Conservation (phyloP, 331 rosid genomes). For the Saraca asoca region DNA sequence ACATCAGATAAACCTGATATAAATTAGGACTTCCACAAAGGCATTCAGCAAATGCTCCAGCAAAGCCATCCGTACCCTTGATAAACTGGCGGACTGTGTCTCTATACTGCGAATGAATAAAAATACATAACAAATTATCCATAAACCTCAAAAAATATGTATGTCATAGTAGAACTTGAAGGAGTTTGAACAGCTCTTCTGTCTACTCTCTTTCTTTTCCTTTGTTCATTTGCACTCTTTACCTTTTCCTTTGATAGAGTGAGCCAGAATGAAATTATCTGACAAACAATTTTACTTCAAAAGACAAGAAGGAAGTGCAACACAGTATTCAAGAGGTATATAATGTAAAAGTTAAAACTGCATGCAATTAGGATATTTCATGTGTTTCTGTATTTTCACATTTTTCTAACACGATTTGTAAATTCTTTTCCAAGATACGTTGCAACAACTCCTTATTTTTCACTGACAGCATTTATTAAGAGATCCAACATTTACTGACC, state of each 20-base stretch:
- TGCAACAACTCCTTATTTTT: slow-evolving; percentile 17
- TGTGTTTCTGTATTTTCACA: not conserved
- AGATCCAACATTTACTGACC: slow-evolving; percentile 53
- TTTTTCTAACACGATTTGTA: slow-evolving; percentile 9
- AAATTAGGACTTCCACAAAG: slow-evolving; percentile 95
- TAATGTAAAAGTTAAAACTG: not conserved
- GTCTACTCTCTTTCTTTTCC: too few relatives aligned
- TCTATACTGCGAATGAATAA: slow-evolving; percentile 68
- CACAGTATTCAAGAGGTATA: not conserved
- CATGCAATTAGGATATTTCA: slow-evolving; percentile 21
- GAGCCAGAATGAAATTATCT: not conserved
- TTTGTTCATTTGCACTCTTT: too few relatives aligned
- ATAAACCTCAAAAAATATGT: not conserved
- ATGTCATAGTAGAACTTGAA: not conserved
- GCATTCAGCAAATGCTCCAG: slow-evolving; percentile 92
- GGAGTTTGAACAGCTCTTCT: too few relatives aligned
- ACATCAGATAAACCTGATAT: slow-evolving; percentile 72
- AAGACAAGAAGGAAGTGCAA: not conserved
- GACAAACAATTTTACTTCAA: slow-evolving; percentile 2
- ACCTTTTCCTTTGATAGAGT: too few relatives aligned
- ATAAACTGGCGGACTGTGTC: slow-evolving; percentile 89
- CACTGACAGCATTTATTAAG: slow-evolving; percentile 21
- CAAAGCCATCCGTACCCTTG: slow-evolving; percentile 91
- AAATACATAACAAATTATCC: slow-evolving; percentile 21
- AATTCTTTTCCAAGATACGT: slow-evolving; percentile 25